Conservation (phyloP, 306 rosid genomes). For the Leucaena leucocephala region DNA sequence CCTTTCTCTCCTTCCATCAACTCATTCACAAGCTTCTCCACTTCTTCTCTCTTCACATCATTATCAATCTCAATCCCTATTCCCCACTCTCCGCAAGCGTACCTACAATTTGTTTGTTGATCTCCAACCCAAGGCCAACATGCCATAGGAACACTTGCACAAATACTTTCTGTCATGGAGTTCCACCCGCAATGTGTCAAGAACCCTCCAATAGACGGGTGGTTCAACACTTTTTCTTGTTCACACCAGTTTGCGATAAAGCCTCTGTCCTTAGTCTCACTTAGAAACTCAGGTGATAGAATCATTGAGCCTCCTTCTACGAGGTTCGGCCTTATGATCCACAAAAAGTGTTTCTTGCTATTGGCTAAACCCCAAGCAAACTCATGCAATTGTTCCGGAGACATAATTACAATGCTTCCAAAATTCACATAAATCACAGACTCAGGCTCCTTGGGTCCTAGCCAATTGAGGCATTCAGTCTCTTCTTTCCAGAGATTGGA, state of each 20-base stretch:
- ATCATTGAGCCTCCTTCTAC: background rate
- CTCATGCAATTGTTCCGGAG: background rate
- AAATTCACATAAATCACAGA: background rate
- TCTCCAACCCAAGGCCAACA: background rate
- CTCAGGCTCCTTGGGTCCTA: background rate
- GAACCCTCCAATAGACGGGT: background rate
- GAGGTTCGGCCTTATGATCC: background rate
- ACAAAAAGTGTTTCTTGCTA: background rate
- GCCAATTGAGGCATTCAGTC: background rate
- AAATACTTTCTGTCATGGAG: background rate
- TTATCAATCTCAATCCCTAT: background rate
- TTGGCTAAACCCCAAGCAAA: slow-evolving; percentile 10
- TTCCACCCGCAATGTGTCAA: background rate
- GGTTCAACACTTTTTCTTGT: background rate
- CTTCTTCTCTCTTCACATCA: background rate
- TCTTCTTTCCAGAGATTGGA: slow-evolving; percentile 1
- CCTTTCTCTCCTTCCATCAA: background rate
- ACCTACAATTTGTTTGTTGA: background rate
- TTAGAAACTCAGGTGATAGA: background rate
- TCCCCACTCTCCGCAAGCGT: background rate
- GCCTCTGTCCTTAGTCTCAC: background rate
- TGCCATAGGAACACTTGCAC: background rate
- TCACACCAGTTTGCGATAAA: background rate
- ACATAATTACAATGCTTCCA: background rate
- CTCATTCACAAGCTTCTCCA: too few relatives aligned